phyloP scores from a whole-genome alignment of 495 filamentous ascomycete genomes.

The Aspergillus avenaceus region DNA sequence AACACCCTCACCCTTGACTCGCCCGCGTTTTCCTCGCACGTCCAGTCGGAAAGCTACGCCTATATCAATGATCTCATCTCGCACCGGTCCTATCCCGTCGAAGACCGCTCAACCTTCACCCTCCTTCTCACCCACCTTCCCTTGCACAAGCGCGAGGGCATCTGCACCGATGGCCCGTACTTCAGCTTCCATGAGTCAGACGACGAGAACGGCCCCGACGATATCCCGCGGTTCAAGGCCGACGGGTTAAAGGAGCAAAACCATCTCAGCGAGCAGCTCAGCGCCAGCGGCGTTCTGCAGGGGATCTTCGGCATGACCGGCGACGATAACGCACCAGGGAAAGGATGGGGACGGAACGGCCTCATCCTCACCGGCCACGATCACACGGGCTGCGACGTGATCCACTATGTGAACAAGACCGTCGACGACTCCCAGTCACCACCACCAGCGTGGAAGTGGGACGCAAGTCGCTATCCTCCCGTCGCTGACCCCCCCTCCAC shows the following conservation, averaged over 20 bases:
- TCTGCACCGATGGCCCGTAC: conserved; percentile 80
- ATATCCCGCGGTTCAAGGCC: conserved; percentile 29
- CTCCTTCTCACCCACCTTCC: conserved; percentile 90
- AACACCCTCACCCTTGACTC: conserved; percentile 91
- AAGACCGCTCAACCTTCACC: conserved; percentile 64
- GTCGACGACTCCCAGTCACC: not conserved
- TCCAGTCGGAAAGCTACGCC: conserved; percentile 68
- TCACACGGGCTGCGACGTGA: conserved; percentile 86
- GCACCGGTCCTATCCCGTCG: conserved; percentile 59
- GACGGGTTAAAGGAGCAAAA: conserved; percentile 88
- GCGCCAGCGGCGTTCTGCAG: conserved; percentile 60
- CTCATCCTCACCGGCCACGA: conserved; percentile 90
- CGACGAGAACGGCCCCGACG: conserved; percentile 29
- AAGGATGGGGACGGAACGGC: conserved; percentile 61
- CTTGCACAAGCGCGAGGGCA: conserved; percentile 73
- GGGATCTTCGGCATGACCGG: conserved; percentile 75
- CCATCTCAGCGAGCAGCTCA: conserved; percentile 67
- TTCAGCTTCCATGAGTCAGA: conserved; percentile 65
- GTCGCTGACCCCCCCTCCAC: not conserved
- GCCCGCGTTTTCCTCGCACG: conserved; percentile 58
- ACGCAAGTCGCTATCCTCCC: conserved; percentile 23
- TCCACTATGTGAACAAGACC: conserved; percentile 65
- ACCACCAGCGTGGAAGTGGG: conserved; percentile 3
- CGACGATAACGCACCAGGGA: conserved; percentile 41
- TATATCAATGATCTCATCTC: conserved; percentile 71